Percentiles rank a stretch among this genome's conserved stretches.
Evolutionary conservation across 352 stramenopile species (phyloP).

Genomic region (Phytophthora pseudosyringae): DNA sequence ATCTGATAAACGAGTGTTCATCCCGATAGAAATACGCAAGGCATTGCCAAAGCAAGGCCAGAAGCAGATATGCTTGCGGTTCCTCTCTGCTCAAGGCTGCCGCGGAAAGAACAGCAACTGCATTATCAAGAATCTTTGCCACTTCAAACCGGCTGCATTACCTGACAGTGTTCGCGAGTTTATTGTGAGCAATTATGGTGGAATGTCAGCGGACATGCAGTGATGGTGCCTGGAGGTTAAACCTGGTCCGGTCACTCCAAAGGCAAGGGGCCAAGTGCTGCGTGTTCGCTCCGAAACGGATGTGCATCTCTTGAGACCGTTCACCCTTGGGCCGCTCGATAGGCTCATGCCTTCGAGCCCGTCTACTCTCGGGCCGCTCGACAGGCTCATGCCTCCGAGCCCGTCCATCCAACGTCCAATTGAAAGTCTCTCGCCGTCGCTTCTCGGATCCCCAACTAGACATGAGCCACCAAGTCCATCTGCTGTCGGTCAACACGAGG

Average conservation of each 20-base stretch:
- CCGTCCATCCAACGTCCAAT: too few species aligned
- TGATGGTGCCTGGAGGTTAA: not conserved
- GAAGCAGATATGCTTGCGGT: not conserved
- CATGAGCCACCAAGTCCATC: too few species aligned
- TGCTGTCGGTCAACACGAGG: too few species aligned
- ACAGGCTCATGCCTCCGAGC: too few species aligned
- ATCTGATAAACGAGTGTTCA: not conserved
- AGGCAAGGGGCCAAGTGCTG: not conserved
- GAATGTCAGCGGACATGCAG: not conserved
- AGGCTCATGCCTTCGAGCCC: too few species aligned
- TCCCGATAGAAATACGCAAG: not conserved
- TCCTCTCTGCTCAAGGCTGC: constrained; percentile 9
- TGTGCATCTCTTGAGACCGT: not conserved
- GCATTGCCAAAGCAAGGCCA: not conserved
- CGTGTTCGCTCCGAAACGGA: too few species aligned
- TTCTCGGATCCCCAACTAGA: too few species aligned
- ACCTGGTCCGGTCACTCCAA: not conserved
- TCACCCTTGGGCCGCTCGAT: too few species aligned
- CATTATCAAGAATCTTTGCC: not conserved
- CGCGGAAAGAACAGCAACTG: not conserved
- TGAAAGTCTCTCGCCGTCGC: too few species aligned
- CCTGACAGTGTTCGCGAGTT: not conserved
- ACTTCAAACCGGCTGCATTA: not conserved
- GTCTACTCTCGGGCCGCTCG: not conserved
- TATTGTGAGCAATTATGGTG: not conserved